Percentiles rank a stretch among this genome's conserved stretches.
These are phyloP conservation scores for Lepiota venenata DNA, from an alignment of 768 basidiomycete genomes.

Conservation along the genomic window DNA sequence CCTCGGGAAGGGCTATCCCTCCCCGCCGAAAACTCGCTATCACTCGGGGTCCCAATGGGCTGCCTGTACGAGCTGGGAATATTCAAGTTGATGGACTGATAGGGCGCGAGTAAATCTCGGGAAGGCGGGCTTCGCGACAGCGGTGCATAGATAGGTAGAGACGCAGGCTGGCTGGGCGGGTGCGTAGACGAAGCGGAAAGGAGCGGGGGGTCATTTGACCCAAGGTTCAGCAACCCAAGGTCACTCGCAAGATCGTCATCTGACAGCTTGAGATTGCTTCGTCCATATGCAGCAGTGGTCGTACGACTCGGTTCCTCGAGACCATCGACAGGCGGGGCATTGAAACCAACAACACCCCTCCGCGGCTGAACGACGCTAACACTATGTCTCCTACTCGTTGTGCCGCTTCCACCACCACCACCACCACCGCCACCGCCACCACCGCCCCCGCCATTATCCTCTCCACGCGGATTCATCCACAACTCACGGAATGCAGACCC, in stretches of 20 bases:
- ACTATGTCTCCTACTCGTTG: slow-evolving; percentile 79
- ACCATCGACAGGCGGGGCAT: slow-evolving; percentile 46
- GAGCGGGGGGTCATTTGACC: slow-evolving; percentile 35
- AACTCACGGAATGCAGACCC: slow-evolving; percentile 69
- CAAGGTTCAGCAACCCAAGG: slow-evolving; percentile 60
- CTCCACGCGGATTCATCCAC: slow-evolving; percentile 63
- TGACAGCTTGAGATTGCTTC: slow-evolving; percentile 63
- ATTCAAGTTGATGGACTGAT: slow-evolving; percentile 55
- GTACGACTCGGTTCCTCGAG: slow-evolving; percentile 31
- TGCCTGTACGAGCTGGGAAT: slow-evolving; percentile 54
- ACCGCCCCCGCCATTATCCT: slow-evolving; percentile 51
- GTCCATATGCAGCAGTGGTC: slow-evolving; percentile 31
- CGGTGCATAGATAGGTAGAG: slow-evolving; percentile 73
- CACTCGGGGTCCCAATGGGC: slow-evolving; percentile 57
- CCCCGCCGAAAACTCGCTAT: slow-evolving; percentile 52
- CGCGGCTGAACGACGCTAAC: slow-evolving; percentile 81
- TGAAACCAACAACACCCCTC: slow-evolving; percentile 65
- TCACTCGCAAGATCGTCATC: slow-evolving; percentile 82
- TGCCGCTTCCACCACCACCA: slow-evolving; percentile 54
- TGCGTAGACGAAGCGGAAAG: slow-evolving; percentile 36
- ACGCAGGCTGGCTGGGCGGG: slow-evolving; percentile 67
- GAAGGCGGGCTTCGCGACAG: slow-evolving; percentile 60
- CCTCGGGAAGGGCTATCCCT: slow-evolving; percentile 32
- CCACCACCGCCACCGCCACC: too few relatives aligned
- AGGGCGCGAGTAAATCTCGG: slow-evolving; percentile 48